Percentiles rank a stretch among this genome's conserved stretches.
Evolutionary conservation across 1,139 yeast species (phyloP).

Genomic region (Saccharomyces hybrid): DNA sequence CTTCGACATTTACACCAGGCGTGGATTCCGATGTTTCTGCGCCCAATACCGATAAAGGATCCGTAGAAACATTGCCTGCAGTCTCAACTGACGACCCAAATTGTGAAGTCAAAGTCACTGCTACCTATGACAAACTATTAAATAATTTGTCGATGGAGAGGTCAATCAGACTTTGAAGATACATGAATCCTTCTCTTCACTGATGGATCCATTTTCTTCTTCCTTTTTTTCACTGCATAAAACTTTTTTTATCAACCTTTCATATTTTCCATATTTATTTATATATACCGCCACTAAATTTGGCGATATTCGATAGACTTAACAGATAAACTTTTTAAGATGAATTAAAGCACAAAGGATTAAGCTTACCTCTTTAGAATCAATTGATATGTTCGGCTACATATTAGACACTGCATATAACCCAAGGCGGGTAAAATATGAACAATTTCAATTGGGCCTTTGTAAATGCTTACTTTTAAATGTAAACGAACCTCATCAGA

Average conservation of each 20-base stretch:
- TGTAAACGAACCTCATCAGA: not conserved
- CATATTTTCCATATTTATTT: not conserved
- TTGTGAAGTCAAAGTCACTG: constrained; percentile 42
- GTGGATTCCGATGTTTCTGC: constrained; percentile 8
- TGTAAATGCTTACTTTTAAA: not conserved
- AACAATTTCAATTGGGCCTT: not conserved
- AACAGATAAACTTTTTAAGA: not conserved
- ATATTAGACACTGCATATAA: not conserved
- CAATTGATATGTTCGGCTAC: not conserved
- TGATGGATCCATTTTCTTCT: not conserved
- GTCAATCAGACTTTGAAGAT: constrained; percentile 27
- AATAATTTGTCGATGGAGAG: constrained; percentile 49
- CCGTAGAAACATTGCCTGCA: not conserved
- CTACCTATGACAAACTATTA: constrained; percentile 59
- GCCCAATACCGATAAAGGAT: not conserved
- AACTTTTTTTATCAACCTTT: not conserved
- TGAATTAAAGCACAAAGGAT: not conserved
- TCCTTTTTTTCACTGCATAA: not conserved
- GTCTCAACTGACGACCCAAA: constrained; percentile 11
- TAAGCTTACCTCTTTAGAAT: not conserved
- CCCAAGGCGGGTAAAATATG: not conserved
- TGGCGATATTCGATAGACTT: not conserved
- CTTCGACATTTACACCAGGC: constrained; percentile 2
- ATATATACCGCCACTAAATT: not conserved
- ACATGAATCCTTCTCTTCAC: not conserved